Percentiles rank a stretch among this genome's conserved stretches.
phyloP scores from a whole-genome alignment of 768 basidiomycete genomes.

The Lentinus brumalis region DNA sequence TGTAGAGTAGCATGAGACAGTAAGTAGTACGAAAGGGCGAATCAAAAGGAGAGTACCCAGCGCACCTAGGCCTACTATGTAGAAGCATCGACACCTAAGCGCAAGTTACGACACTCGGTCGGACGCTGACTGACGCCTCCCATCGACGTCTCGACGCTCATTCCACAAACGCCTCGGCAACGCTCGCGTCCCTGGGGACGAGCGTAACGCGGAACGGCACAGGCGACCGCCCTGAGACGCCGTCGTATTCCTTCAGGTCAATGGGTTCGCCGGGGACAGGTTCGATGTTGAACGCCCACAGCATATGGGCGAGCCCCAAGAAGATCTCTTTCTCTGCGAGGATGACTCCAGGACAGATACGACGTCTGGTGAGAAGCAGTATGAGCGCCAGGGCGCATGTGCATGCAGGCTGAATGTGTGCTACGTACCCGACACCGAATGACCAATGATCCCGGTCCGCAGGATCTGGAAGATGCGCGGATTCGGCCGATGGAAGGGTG shows the following conservation, averaged over 20 bases:
- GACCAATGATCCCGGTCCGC: constrained; percentile 53
- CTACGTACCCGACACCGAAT: constrained; percentile 48
- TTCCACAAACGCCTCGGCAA: background rate
- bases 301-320: constrained; percentile 46
- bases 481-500: constrained; percentile 40
- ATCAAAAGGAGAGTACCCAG: no score
- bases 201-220: constrained; percentile 41
- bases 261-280: constrained; percentile 45
- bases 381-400: background rate
- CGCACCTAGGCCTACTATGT: no score
- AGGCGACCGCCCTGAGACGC: constrained; percentile 47
- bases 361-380: constrained; percentile 15
- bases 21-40: no score
- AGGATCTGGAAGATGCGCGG: constrained; percentile 43
- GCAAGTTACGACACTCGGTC: no score
- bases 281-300: constrained; percentile 49
- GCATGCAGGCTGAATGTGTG: background rate
- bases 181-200: constrained; percentile 25
- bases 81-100: no score
- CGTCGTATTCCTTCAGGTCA: constrained; percentile 49
- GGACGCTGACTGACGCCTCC: no score
- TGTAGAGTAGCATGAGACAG: no score
- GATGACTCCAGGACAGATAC: constrained; percentile 45
- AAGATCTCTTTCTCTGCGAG: constrained; percentile 50
- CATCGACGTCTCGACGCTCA: no score